Evolutionary conservation across 139 green algal genomes (phyloP).

Genomic region (Chlorella sp.): DNA sequence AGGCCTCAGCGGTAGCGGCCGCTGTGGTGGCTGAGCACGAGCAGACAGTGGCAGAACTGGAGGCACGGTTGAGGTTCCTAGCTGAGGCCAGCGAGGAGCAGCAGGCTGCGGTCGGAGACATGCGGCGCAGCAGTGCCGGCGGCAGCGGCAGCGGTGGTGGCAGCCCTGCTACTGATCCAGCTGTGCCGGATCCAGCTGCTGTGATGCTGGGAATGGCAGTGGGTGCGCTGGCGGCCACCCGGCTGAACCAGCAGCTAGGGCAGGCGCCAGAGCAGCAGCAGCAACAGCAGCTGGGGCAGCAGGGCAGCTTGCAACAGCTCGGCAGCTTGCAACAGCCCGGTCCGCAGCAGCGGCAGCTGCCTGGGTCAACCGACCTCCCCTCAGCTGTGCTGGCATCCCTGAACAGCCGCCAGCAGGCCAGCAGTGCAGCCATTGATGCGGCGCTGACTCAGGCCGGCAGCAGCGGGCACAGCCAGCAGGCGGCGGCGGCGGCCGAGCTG

Average conservation of each 20-base stretch:
- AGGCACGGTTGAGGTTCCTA: background rate
- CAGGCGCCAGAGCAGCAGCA: too few species aligned
- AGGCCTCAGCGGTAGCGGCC: background rate
- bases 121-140: background rate
- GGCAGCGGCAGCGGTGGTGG: too few species aligned
- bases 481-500: background rate
- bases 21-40: background rate
- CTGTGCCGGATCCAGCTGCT: too few species aligned
- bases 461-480: background rate
- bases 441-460: background rate
- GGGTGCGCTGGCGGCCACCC: too few species aligned
- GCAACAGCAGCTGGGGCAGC: background rate
- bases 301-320: too few species aligned
- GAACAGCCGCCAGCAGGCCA: background rate
- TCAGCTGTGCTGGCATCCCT: background rate
- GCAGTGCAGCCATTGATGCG: background rate
- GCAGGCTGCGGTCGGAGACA: background rate
- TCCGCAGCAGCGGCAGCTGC: background rate
- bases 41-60: too few species aligned
- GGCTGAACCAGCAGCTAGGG: too few species aligned
- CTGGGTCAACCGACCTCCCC: background rate
- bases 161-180: too few species aligned
- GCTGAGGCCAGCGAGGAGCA: background rate
- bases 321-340: too few species aligned
- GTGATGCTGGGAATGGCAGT: too few species aligned